Conservation (phyloP, 768 basidiomycete species). For the Lactarius indigo region DNA sequence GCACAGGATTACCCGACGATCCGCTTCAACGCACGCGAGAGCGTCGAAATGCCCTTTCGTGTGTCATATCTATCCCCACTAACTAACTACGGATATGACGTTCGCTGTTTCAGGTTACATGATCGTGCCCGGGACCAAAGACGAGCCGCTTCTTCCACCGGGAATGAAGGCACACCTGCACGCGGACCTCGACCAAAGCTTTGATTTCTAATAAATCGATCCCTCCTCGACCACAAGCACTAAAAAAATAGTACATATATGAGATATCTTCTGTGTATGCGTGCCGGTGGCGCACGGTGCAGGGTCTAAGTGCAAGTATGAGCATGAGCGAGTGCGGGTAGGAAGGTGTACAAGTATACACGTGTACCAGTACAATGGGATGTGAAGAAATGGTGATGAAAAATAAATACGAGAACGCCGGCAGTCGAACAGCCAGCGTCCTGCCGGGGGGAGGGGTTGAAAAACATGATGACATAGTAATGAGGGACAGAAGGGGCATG, state of each 20-base stretch:
- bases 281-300: background rate
- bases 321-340: background rate
- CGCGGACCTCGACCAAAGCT: conserved; percentile 82
- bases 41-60: conserved; percentile 99
- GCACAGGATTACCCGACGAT: conserved; percentile 86
- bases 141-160: conserved; percentile 73
- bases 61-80: conserved; percentile 32
- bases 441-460: background rate
- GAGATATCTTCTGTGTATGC: background rate
- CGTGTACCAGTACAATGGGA: conserved; percentile 2
- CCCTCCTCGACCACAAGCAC: background rate
- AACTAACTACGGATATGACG: background rate
- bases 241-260: background rate
- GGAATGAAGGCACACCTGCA: conserved; percentile 87
- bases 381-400: background rate
- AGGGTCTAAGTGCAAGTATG: background rate
- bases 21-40: conserved; percentile 78
- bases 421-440: background rate
- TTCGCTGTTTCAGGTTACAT: conserved; percentile 41
- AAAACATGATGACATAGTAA: background rate
- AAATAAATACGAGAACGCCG: background rate
- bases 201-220: conserved; percentile 59
- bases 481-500: background rate
- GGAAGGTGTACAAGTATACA: background rate
- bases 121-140: conserved; percentile 34